Evolutionary conservation across 306 rosid species (phyloP).

Genomic region (Vicia villosa): DNA sequence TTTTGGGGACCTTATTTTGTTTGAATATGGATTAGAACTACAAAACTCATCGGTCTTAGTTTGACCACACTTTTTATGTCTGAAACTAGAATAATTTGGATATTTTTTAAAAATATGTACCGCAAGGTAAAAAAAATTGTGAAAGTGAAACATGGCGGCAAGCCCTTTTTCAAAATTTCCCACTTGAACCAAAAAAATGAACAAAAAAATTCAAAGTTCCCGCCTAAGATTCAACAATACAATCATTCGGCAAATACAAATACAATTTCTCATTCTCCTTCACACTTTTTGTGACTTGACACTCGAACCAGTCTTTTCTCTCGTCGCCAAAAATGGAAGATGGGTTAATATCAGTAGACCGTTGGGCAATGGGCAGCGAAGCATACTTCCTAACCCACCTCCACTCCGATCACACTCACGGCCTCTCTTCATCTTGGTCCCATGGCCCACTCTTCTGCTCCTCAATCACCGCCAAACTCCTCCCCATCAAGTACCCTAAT

Average conservation of each 20-base stretch:
- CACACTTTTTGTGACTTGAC: not conserved
- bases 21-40: too few relatives aligned
- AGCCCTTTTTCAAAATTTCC: not conserved
- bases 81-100: too few relatives aligned
- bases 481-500: slow-evolving; percentile 59
- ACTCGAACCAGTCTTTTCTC: not conserved
- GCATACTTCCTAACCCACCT: slow-evolving; percentile 77
- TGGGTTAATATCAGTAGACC: slow-evolving; percentile 63
- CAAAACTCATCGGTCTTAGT: too few relatives aligned
- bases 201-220: not conserved
- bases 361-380: slow-evolving; percentile 62
- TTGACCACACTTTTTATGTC: too few relatives aligned
- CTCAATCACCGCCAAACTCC: slow-evolving; percentile 62
- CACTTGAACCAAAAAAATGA: not conserved
- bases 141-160: too few relatives aligned
- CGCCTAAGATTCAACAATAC: not conserved
- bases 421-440: slow-evolving; percentile 65
- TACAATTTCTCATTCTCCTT: not conserved
- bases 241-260: not conserved
- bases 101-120: too few relatives aligned
- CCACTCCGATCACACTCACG: slow-evolving; percentile 73
- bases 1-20: too few relatives aligned
- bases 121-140: too few relatives aligned
- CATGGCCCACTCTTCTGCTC: slow-evolving; percentile 68
- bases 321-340: slow-evolving; percentile 44